Conservation (phyloP, 768 basidiomycete species). For the Agaricus blazei region DNA sequence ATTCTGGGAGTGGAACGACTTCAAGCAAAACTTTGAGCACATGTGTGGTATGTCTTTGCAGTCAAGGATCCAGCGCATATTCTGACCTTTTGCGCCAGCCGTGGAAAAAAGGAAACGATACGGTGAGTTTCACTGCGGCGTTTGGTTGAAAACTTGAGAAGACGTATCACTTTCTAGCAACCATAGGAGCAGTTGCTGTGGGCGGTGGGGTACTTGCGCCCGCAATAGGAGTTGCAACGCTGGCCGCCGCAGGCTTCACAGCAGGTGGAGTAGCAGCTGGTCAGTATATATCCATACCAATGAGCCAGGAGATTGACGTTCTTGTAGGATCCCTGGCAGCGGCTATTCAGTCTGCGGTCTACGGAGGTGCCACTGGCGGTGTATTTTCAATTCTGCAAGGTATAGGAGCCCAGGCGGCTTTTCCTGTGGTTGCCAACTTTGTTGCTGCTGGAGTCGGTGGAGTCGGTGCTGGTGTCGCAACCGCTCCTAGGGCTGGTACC, state of each 20-base stretch:
- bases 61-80: no score
- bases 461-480: no score
- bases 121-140: not conserved
- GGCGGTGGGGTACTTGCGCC: not conserved
- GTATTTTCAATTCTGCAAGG: slow-evolving; percentile 18
- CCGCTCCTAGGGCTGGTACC: no score
- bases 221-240: not conserved
- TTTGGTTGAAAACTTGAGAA: not conserved
- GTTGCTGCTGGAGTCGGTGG: no score
- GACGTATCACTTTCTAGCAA: no score
- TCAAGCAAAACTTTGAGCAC: not conserved
- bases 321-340: slow-evolving; percentile 15
- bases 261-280: slow-evolving; percentile 1
- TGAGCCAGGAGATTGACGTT: not conserved
- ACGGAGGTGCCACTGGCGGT: slow-evolving; percentile 17
- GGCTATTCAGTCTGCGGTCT: slow-evolving; percentile 8
- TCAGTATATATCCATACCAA: not conserved
- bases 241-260: slow-evolving; percentile 7
- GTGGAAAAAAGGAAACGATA: not conserved
- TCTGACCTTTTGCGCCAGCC: not conserved
- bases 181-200: not conserved
- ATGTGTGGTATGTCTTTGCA: not conserved
- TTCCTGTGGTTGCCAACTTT: not conserved
- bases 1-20: not conserved
- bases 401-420: slow-evolving; percentile 15